phyloP scores from a whole-genome alignment of 495 filamentous ascomycete species.

The Penicillium chermesinum region DNA sequence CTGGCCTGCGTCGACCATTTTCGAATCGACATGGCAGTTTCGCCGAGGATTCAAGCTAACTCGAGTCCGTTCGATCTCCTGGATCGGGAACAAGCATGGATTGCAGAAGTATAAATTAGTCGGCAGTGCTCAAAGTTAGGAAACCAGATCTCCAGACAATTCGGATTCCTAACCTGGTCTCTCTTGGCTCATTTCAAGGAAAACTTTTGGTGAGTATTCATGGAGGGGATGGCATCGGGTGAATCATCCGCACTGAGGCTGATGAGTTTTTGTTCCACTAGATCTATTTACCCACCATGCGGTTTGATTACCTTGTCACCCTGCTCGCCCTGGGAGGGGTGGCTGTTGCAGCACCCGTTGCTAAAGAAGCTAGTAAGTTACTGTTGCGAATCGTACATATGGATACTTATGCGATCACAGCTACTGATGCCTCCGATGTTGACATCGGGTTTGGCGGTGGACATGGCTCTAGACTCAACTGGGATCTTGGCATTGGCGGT shows the following conservation, averaged over 20 bases:
- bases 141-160: not conserved
- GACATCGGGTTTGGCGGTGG: slow-evolving; percentile 10
- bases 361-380: slow-evolving; percentile 6
- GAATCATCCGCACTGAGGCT: not conserved
- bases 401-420: not conserved
- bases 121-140: not conserved
- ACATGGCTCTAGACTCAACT: slow-evolving; percentile 1
- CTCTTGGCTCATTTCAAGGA: not conserved
- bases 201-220: not conserved
- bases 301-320: slow-evolving; percentile 8
- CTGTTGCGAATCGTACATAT: not conserved
- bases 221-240: not conserved
- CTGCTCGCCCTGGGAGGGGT: slow-evolving; percentile 9
- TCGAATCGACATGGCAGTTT: slow-evolving; percentile 6
- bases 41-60: slow-evolving; percentile 8
- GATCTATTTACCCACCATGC: slow-evolving; percentile 10
- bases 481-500: not conserved
- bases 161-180: not conserved
- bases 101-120: slow-evolving; percentile 3
- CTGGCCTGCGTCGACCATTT: not conserved
- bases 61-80: not conserved
- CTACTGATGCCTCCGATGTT: not conserved
- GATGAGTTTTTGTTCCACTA: not conserved
- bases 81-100: not conserved
- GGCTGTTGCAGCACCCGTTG: slow-evolving; percentile 14